Evolutionary conservation across 75 land plant genomes (phyloP).

Genomic region (Isoetes taiwanensis): DNA sequence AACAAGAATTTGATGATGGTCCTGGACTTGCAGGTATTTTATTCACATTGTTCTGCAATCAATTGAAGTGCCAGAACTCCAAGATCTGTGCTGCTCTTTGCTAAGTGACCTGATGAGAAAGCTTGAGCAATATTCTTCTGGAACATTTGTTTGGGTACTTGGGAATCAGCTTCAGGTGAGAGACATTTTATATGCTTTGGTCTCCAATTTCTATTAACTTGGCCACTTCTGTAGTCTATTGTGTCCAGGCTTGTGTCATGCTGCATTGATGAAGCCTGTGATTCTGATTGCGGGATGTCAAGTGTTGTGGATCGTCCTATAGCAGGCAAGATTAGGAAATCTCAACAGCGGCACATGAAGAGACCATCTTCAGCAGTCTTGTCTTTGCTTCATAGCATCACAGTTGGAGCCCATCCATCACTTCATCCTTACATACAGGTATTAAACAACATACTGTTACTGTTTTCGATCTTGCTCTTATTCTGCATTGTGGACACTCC

Average conservation of each 20-base stretch:
- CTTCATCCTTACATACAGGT: constrained; percentile 49
- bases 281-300: background rate
- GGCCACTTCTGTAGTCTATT: constrained; percentile 37
- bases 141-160: constrained; percentile 25
- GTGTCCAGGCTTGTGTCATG: constrained; percentile 71
- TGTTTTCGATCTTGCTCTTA: background rate
- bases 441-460: constrained; percentile 3
- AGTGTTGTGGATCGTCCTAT: too few species aligned
- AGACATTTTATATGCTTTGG: background rate
- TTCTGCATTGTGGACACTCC: constrained; percentile 9
- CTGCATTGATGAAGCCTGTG: constrained; percentile 23
- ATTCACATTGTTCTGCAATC: constrained; percentile 62
- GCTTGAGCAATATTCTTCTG: constrained; percentile 20
- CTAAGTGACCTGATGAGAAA: constrained; percentile 36
- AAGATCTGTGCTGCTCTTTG: constrained; percentile 60
- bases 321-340: background rate
- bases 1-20: too few species aligned
- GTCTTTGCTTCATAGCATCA: constrained; percentile 49
- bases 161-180: constrained; percentile 81
- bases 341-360: background rate
- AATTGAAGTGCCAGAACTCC: constrained; percentile 32
- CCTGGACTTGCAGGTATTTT: constrained; percentile 53
- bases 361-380: constrained; percentile 26
- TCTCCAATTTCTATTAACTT: background rate
- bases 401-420: constrained; percentile 45